Percentiles rank a stretch among this genome's conserved stretches.
phyloP scores from a whole-genome alignment of 2,329 filamentous ascomycete species.

The Ophiostoma quercus region DNA sequence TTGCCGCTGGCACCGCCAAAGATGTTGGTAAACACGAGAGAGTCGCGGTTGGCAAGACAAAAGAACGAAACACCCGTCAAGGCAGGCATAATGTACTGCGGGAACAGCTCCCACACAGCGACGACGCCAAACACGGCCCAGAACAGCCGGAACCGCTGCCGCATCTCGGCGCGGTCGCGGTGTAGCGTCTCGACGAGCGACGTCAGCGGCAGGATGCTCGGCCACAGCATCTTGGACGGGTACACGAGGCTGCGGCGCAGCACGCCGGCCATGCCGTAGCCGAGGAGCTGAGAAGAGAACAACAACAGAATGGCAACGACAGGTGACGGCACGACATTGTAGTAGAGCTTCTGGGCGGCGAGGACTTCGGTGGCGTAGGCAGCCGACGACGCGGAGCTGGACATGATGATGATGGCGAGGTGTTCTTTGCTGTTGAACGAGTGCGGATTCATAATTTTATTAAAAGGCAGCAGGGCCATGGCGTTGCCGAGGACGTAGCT shows the following conservation, averaged over 20 bases:
- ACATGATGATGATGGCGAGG: neutral
- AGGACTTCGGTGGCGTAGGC: neutral
- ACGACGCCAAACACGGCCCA: neutral
- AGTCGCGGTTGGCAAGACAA: neutral
- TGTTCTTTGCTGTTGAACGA: neutral
- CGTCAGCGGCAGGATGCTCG: neutral
- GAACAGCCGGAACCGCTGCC: neutral
- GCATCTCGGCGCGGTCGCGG: neutral
- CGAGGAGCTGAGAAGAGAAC: neutral
- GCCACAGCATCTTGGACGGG: neutral
- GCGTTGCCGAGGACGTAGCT: neutral
- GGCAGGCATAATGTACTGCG: neutral
- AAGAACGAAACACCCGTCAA: neutral
- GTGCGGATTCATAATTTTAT: neutral
- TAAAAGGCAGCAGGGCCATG: neutral
- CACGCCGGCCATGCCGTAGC: neutral
- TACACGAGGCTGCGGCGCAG: neutral
- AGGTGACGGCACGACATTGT: neutral
- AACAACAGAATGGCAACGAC: neutral
- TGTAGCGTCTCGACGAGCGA: neutral
- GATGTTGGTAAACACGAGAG: neutral
- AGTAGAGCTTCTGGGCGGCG: neutral
- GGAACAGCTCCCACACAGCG: neutral
- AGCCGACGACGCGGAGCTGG: neutral
- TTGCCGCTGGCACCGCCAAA: neutral